Percentiles rank a stretch among this genome's conserved stretches.
These are phyloP conservation scores for Clitocybe nebularis DNA, from an alignment of 1,284 basidiomycete genomes.

Conservation along the genomic window DNA sequence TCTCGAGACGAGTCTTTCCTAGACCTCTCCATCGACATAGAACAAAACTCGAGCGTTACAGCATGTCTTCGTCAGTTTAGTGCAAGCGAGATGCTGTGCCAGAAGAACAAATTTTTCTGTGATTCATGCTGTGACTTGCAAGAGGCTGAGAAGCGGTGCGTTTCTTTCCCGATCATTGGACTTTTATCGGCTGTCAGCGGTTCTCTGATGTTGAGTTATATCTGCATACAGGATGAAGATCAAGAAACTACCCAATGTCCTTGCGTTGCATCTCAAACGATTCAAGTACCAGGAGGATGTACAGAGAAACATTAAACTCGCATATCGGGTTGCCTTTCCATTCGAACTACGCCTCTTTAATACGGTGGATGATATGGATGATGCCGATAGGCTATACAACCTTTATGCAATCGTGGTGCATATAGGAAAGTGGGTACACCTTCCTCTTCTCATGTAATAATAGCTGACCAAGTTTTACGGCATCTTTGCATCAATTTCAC, in stretches of 20 bases:
- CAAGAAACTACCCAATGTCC: slow-evolving; percentile 90
- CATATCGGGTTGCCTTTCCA: slow-evolving; percentile 95
- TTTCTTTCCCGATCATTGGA: slow-evolving; percentile 9
- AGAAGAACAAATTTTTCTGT: slow-evolving; percentile 98
- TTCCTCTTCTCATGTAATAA: slow-evolving; percentile 9
- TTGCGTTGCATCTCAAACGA: slow-evolving; percentile 93
- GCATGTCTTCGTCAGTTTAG: slow-evolving; percentile 95
- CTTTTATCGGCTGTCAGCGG: slow-evolving; percentile 2
- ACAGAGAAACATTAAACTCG: slow-evolving; percentile 88
- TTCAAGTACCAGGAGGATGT: slow-evolving; percentile 96
- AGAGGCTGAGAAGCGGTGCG: slow-evolving; percentile 94
- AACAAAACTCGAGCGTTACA: slow-evolving; percentile 94
- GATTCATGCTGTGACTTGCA: slow-evolving; percentile 95
- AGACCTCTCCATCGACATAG: slow-evolving; percentile 97
- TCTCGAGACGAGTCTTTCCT: slow-evolving; percentile 95
- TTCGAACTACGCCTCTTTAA: slow-evolving; percentile 93
- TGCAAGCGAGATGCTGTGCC: slow-evolving; percentile 96
- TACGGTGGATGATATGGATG: slow-evolving; percentile 89
- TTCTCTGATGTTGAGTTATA: slow-evolving; percentile 11
- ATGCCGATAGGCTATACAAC: slow-evolving; percentile 89
- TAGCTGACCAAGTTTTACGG: too few species aligned
- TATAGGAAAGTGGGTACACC: slow-evolving; percentile 81
- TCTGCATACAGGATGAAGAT: slow-evolving; percentile 83
- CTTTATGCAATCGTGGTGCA: slow-evolving; percentile 96
- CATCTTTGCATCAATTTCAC: slow-evolving; percentile 1